phyloP scores from a whole-genome alignment of 345 rosid species.

The Melastoma malabathricum region DNA sequence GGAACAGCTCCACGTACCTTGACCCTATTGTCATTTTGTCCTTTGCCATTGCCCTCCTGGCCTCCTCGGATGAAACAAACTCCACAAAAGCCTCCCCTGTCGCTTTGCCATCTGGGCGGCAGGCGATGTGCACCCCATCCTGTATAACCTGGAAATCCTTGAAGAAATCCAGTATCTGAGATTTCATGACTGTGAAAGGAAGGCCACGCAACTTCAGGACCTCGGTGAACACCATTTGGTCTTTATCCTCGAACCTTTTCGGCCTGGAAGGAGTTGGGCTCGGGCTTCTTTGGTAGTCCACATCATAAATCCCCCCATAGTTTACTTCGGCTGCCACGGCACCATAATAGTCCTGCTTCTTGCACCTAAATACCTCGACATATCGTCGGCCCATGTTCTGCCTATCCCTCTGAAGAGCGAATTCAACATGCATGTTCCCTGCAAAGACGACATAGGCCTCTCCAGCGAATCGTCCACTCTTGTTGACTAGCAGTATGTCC shows the following conservation, averaged over 20 bases:
- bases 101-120: slow-evolving; percentile 88
- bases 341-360: slow-evolving; percentile 67
- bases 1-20: slow-evolving; percentile 80
- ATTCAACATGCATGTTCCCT: slow-evolving; percentile 64
- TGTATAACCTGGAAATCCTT: slow-evolving; percentile 42
- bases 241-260: slow-evolving; percentile 55
- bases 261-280: slow-evolving; percentile 57
- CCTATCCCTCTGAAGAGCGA: slow-evolving; percentile 77
- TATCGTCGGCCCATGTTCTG: slow-evolving; percentile 87
- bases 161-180: slow-evolving; percentile 60
- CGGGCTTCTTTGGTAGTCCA: slow-evolving; percentile 44
- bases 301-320: slow-evolving; percentile 60
- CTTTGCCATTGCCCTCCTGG: slow-evolving; percentile 71
- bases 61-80: slow-evolving; percentile 66
- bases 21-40: slow-evolving; percentile 87
- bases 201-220: slow-evolving; percentile 86
- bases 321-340: slow-evolving; percentile 82
- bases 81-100: slow-evolving; percentile 89
- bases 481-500: slow-evolving; percentile 69
- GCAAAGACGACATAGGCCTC: slow-evolving; percentile 86
- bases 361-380: slow-evolving; percentile 84
- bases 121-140: slow-evolving; percentile 61
- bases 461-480: slow-evolving; percentile 69
- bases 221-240: slow-evolving; percentile 64
- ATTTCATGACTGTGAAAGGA: slow-evolving; percentile 64